These are phyloP conservation scores for Epichloe elymi DNA, from an alignment of 2,329 filamentous ascomycete species.

Conservation along the genomic window DNA sequence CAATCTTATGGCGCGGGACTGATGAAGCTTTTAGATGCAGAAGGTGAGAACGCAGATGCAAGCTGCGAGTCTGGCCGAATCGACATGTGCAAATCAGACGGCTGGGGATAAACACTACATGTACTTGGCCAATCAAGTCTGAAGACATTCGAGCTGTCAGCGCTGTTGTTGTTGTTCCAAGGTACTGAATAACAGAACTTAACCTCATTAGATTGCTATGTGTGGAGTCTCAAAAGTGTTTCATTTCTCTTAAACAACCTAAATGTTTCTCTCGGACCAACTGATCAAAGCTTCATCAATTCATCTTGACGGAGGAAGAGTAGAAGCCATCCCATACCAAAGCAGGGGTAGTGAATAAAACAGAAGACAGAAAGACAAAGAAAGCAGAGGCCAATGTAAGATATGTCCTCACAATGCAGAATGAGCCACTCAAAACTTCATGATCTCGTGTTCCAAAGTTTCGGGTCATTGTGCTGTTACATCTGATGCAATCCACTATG, in stretches of 20 bases:
- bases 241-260: neutral
- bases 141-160: neutral
- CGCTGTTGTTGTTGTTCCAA: neutral
- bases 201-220: neutral
- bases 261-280: slow-evolving; percentile 1
- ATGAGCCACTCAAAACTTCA: neutral
- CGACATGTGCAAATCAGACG: neutral
- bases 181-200: neutral
- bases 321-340: neutral
- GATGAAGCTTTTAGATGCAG: neutral
- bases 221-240: neutral
- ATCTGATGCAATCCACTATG: neutral
- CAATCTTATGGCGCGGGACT: neutral
- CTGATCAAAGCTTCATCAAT: slow-evolving; percentile 3
- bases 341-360: neutral
- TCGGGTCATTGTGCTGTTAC: neutral
- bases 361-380: neutral
- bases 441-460: neutral
- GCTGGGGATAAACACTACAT: neutral
- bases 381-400: neutral
- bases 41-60: neutral
- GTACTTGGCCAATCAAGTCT: neutral
- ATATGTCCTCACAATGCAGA: neutral
- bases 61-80: neutral
- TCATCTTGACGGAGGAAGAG: neutral